Evolutionary conservation across 169 alveolate genomes (phyloP).

Genomic region (Eimeria necatrix): DNA sequence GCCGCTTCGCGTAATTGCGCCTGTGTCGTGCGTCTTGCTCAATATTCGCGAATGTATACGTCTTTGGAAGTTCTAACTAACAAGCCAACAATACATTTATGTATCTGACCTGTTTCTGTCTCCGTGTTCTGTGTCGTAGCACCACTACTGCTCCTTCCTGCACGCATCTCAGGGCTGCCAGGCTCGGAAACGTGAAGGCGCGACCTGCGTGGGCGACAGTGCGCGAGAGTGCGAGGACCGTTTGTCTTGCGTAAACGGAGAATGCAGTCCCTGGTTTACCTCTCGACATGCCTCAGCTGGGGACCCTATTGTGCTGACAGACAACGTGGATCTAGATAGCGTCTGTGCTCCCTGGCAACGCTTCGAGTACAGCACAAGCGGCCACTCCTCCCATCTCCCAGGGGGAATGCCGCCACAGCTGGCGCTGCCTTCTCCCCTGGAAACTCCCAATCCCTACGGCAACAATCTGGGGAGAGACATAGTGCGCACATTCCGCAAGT

Average conservation of each 20-base stretch:
- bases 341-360: slow-evolving; percentile 64
- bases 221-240: slow-evolving; percentile 44
- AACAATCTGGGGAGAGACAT: slow-evolving; percentile 5
- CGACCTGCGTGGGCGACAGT: slow-evolving; percentile 35
- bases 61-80: neutral
- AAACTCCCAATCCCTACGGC: slow-evolving; percentile 9
- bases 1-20: neutral
- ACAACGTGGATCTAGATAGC: slow-evolving; percentile 36
- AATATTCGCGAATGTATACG: neutral
- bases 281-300: slow-evolving; percentile 45
- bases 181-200: slow-evolving; percentile 27
- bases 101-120: neutral
- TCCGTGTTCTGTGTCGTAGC: neutral
- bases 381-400: neutral
- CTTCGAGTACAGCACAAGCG: neutral
- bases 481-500: neutral
- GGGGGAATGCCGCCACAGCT: slow-evolving; percentile 23
- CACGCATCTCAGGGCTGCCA: slow-evolving; percentile 59
- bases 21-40: neutral
- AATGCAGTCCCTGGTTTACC: slow-evolving; percentile 49
- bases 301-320: slow-evolving; percentile 31
- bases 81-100: too few relatives aligned
- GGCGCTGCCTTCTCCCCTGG: slow-evolving; percentile 19
- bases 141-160: slow-evolving; percentile 46
- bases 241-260: slow-evolving; percentile 21